Evolutionary conservation across 495 filamentous ascomycete genomes (phyloP).

Genomic region (Neurospora pannonica): DNA sequence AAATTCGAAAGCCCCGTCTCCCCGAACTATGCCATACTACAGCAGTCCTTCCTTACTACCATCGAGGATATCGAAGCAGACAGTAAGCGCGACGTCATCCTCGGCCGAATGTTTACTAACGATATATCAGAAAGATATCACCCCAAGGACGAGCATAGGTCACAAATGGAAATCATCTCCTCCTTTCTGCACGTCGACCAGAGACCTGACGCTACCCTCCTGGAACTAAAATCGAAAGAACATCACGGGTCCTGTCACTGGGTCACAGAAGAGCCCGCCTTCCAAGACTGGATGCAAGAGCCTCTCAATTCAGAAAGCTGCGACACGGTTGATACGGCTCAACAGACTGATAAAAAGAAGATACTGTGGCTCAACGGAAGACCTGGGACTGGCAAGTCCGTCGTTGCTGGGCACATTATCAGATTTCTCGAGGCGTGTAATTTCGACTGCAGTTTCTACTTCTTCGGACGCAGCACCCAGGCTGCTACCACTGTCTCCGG

Average conservation of each 20-base stretch:
- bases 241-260: constrained; percentile 17
- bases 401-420: constrained; percentile 12
- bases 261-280: constrained; percentile 6
- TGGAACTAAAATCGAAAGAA: constrained; percentile 8
- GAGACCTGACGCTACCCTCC: background rate
- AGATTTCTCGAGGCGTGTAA: constrained; percentile 10
- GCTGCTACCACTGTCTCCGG: background rate
- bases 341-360: background rate
- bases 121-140: too few species aligned
- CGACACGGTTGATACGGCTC: background rate
- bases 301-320: background rate
- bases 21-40: constrained; percentile 17
- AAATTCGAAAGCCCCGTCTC: constrained; percentile 13
- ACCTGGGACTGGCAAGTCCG: constrained; percentile 18
- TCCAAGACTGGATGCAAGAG: constrained; percentile 12
- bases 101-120: background rate
- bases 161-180: constrained; percentile 3
- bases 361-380: constrained; percentile 17
- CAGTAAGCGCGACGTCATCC: constrained; percentile 1
- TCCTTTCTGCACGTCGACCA: constrained; percentile 1
- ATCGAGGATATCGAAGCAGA: constrained; percentile 12
- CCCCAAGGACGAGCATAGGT: constrained; percentile 1
- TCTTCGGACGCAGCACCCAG: constrained; percentile 12
- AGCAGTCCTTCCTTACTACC: constrained; percentile 9
- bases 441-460: constrained; percentile 13